Evolutionary conservation across 2,329 filamentous ascomycete species (phyloP).

Genomic region (Gaeumannomyces tritici): DNA sequence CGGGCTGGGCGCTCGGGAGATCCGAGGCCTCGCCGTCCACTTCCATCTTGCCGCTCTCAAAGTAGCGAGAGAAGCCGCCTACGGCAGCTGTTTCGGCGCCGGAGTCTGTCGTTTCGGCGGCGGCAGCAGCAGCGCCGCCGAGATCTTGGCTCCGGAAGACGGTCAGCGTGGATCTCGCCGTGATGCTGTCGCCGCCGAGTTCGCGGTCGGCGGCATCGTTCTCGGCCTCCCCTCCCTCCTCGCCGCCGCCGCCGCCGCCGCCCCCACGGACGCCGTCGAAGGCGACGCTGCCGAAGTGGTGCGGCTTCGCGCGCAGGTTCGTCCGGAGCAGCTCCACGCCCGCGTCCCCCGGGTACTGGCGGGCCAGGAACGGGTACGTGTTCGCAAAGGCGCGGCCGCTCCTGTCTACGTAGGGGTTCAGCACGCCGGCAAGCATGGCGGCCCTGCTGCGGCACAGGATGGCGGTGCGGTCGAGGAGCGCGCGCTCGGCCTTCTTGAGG

Average conservation of each 20-base stretch:
- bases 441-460: conserved; percentile 60
- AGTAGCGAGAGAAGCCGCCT: background rate
- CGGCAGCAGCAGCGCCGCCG: background rate
- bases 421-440: conserved; percentile 70
- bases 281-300: conserved; percentile 17
- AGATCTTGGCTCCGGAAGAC: background rate
- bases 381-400: conserved; percentile 58
- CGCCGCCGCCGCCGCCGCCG: conserved; percentile 5
- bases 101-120: conserved; percentile 7
- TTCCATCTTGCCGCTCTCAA: conserved; percentile 1
- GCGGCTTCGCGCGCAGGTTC: conserved; percentile 37
- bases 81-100: conserved; percentile 7
- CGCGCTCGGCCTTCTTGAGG: conserved; percentile 61
- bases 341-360: conserved; percentile 51
- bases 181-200: conserved; percentile 19
- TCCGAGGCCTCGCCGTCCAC: background rate
- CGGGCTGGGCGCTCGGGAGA: too few relatives aligned
- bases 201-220: conserved; percentile 24
- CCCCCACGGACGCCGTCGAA: conserved; percentile 5
- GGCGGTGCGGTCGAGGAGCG: conserved; percentile 71
- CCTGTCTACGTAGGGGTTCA: conserved; percentile 63
- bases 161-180: background rate
- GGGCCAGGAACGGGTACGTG: conserved; percentile 69
- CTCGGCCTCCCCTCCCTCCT: conserved; percentile 23
- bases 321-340: conserved; percentile 62